phyloP scores from a whole-genome alignment of 495 filamentous ascomycete genomes.

The Pyrenula aspistea region DNA sequence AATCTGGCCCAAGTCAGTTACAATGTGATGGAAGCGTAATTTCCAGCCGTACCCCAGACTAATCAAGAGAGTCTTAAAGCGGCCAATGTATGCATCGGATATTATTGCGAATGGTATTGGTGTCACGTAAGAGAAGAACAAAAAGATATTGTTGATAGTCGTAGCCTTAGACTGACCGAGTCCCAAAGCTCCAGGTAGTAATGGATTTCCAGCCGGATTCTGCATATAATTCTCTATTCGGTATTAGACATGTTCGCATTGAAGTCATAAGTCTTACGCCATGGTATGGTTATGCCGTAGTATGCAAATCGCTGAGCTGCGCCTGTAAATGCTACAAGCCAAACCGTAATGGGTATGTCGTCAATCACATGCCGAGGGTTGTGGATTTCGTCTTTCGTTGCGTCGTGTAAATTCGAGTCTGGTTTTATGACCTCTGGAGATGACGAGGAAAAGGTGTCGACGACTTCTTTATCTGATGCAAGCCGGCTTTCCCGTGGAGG shows the following conservation, averaged over 20 bases:
- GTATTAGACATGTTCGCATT: not conserved
- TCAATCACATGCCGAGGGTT: not conserved
- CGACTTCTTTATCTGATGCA: too few species aligned
- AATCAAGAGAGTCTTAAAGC: conserved; percentile 13
- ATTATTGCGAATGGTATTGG: conserved; percentile 17
- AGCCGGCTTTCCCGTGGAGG: too few species aligned
- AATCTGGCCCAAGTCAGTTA: not conserved
- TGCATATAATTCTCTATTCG: conserved; percentile 3
- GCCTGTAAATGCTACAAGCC: not conserved
- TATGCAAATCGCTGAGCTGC: not conserved
- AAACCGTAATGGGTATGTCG: not conserved
- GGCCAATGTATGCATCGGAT: conserved; percentile 18
- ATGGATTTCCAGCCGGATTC: not conserved
- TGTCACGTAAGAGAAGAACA: conserved; percentile 4
- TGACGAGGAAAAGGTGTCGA: too few species aligned
- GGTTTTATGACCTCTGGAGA: too few species aligned
- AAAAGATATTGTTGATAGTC: conserved; percentile 1
- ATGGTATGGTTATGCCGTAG: not conserved
- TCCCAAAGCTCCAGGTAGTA: conserved; percentile 22
- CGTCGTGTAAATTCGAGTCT: too few species aligned
- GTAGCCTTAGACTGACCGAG: conserved; percentile 21
- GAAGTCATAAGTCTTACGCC: not conserved
- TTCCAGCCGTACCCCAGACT: conserved; percentile 8
- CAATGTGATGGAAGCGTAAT: not conserved
- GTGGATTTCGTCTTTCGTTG: conserved; percentile 1